A percentile compares a stretch with the other conserved stretches of the same genome.
These are phyloP conservation scores for Fragilariopsis cylindrus DNA, from an alignment of 108 stramenopile species.

Conservation along the genomic window DNA sequence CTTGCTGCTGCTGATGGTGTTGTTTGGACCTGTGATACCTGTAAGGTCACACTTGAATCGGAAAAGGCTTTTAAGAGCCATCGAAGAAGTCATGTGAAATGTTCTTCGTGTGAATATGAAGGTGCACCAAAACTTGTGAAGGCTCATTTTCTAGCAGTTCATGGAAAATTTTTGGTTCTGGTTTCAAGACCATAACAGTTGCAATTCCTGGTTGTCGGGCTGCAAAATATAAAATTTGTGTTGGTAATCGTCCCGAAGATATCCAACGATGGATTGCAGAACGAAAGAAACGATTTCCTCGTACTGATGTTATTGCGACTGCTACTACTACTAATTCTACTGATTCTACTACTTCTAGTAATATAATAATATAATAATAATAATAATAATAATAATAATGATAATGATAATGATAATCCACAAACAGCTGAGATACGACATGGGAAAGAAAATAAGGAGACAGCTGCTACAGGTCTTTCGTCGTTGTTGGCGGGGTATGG, in stretches of 20 bases:
- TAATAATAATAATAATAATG: neutral
- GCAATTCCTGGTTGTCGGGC: constrained; percentile 74
- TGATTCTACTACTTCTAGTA: neutral
- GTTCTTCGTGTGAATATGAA: constrained; percentile 49
- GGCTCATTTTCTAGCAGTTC: constrained; percentile 48
- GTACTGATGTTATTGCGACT: constrained; percentile 11
- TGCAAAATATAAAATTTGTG: constrained; percentile 82
- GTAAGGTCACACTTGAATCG: constrained; percentile 42
- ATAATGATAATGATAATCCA: constrained; percentile 5
- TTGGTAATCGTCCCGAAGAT: constrained; percentile 88
- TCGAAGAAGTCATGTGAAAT: constrained; percentile 42
- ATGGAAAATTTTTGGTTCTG: constrained; percentile 75
- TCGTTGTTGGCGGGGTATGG: constrained; percentile 81
- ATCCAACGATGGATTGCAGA: constrained; percentile 83
- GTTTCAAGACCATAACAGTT: constrained; percentile 81
- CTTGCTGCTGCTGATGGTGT: too few species aligned
- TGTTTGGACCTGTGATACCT: constrained; percentile 42
- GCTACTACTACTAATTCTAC: neutral
- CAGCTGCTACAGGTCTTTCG: constrained; percentile 35
- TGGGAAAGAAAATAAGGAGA: constrained; percentile 5
- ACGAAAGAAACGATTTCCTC: constrained; percentile 71
- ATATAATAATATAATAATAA: too few species aligned
- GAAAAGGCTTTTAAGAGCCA: constrained; percentile 41
- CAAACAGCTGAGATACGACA: too few species aligned
- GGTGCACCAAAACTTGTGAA: constrained; percentile 55